Base-by-base conservation (phyloP, 768 basidiomycete genomes). In the Basidioascus undulatus region DNA sequence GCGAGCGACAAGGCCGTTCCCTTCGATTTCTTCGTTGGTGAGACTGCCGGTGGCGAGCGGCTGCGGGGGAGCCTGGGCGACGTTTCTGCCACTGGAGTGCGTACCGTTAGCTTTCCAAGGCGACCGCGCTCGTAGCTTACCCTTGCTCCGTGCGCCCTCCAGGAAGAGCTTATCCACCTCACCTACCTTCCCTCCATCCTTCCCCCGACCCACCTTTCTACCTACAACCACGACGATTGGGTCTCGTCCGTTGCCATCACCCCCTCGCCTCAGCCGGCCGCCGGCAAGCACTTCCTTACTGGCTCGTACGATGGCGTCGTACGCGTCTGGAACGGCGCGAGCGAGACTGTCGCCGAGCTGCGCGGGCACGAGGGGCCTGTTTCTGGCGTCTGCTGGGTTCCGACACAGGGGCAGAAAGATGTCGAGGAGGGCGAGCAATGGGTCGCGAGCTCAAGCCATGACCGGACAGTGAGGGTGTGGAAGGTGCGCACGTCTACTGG, bases 171-270 rank as follows among this genome's bases (percentile, higher is more conserved):
- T 3, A 68, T 92, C 18, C 75, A 87, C 52, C 71, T 92, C 34
- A 84, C 89, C 58, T 89, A 89, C 60, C 73, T 92, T 43, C 75
- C 83, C 58, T 80, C 76, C 13, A 66, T 87, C 1, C 64, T 89
- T 56, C 83, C 86, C 0, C 86, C 84, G 0, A 70, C 81, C 54
- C 71, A 74, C 46, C 69, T 83, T 58, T 68, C 75, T 0, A 67
- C 74, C 36, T 62, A 83, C 39, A 75, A 79, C 2, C 79, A 84
- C 46, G 76, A 94, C 40, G 86, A 94, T 47, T 96, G 89, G 89
- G 78, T 92, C 1, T 84, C 82, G 2, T 72, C 74, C 13, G 67
- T 82, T 23, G 38, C 35, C 36, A 16, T 73, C 71, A 5, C 33
- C 25, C 16, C 21, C 18, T 18, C 35, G 39, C 16, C 18, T 15